A percentile compares a stretch with the other conserved stretches of the same genome.
Evolutionary conservation across 495 filamentous ascomycete genomes (phyloP).

Genomic region (Penicillium parvum): DNA sequence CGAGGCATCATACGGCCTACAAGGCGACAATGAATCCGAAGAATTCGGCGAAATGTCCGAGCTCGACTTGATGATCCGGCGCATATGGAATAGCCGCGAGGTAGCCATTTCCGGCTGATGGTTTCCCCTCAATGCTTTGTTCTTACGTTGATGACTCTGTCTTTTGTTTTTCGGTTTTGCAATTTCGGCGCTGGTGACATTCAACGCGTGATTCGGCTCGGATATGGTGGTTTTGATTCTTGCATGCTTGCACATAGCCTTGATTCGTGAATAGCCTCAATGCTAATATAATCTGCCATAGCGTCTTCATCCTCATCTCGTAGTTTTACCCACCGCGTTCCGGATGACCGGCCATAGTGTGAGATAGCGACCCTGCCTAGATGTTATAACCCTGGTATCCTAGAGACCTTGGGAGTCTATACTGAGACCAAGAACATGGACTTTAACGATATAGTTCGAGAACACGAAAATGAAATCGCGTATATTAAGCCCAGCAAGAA

Average conservation of each 20-base stretch:
- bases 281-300: not conserved
- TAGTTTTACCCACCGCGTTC: too few species aligned
- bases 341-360: too few species aligned
- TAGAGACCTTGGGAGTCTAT: too few species aligned
- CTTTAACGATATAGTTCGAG: not conserved
- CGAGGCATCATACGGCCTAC: constrained; percentile 23
- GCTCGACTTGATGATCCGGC: constrained; percentile 42
- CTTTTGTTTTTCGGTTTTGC: constrained; percentile 6
- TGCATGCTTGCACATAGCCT: not conserved
- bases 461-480: not conserved
- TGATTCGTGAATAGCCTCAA: not conserved
- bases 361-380: too few species aligned
- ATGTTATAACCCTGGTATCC: too few species aligned
- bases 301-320: too few species aligned
- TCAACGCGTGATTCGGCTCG: not conserved
- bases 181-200: constrained; percentile 10
- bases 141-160: constrained; percentile 6
- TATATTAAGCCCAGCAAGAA: constrained; percentile 2
- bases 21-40: constrained; percentile 26
- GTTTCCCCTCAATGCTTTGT: constrained; percentile 1
- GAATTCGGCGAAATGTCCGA: constrained; percentile 23
- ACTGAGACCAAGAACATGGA: not conserved
- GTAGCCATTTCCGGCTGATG: constrained; percentile 34
- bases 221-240: not conserved
- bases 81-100: constrained; percentile 47